Evolutionary conservation across 2,329 filamentous ascomycete genomes (phyloP).

Genomic region (Parafenestella ontariensis): DNA sequence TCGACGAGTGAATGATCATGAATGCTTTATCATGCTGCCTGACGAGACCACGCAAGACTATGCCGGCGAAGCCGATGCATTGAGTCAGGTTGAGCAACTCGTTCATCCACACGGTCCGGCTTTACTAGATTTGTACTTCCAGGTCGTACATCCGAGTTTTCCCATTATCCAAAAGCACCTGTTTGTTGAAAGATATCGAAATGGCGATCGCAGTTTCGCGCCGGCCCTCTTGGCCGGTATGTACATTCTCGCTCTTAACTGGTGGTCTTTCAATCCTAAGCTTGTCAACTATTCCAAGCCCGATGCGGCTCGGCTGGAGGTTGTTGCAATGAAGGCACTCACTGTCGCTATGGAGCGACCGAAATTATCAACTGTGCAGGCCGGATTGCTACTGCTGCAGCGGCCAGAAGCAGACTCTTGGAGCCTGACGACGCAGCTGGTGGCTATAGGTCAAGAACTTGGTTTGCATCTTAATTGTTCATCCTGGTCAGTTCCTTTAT

Average conservation of each 20-base stretch:
- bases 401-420: slow-evolving; percentile 80
- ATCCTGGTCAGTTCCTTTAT: slow-evolving; percentile 83
- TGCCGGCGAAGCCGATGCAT: slow-evolving; percentile 72
- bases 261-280: slow-evolving; percentile 79
- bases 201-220: slow-evolving; percentile 75
- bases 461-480: slow-evolving; percentile 89
- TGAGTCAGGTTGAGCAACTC: slow-evolving; percentile 75
- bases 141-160: slow-evolving; percentile 79
- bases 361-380: slow-evolving; percentile 81
- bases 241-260: slow-evolving; percentile 85
- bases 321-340: slow-evolving; percentile 74
- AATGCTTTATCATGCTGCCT: slow-evolving; percentile 81
- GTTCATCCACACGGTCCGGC: slow-evolving; percentile 79
- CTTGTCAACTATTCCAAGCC: slow-evolving; percentile 71
- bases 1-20: slow-evolving; percentile 76
- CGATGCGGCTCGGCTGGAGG: slow-evolving; percentile 75
- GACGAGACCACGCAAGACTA: slow-evolving; percentile 75
- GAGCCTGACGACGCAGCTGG: slow-evolving; percentile 84
- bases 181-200: slow-evolving; percentile 79
- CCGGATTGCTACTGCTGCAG: slow-evolving; percentile 76
- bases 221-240: slow-evolving; percentile 79
- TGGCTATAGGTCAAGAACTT: slow-evolving; percentile 85
- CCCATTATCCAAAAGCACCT: slow-evolving; percentile 83
- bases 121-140: slow-evolving; percentile 82
- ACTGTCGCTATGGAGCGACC: slow-evolving; percentile 80